Conservation (phyloP, 257 asterid species). For the Nyctanthes arbortristis region DNA sequence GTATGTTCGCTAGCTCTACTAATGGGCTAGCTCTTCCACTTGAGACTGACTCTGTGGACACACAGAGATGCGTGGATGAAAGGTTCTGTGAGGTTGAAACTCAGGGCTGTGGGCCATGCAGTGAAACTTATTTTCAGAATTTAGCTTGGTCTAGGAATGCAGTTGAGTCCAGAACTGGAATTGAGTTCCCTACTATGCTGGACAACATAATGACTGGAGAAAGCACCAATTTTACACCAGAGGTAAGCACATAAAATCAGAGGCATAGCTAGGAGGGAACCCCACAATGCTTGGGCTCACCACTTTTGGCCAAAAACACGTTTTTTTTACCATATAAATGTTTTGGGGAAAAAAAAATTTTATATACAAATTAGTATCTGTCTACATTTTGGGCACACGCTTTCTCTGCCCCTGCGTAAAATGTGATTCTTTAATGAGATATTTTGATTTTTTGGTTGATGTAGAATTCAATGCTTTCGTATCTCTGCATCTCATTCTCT, state of each 20-base stretch:
- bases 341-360: too few species aligned
- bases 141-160: constrained; percentile 64
- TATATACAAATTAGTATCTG: too few species aligned
- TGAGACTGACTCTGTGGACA: constrained; percentile 49
- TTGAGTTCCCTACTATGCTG: constrained; percentile 86
- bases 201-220: constrained; percentile 53
- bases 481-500: not conserved
- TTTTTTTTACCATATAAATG: too few species aligned
- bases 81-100: constrained; percentile 68
- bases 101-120: constrained; percentile 47
- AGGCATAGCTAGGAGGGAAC: too few species aligned
- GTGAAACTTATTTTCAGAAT: constrained; percentile 49
- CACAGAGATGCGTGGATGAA: constrained; percentile 49
- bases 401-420: too few species aligned
- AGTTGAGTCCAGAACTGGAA: constrained; percentile 83
- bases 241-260: constrained; percentile 49
- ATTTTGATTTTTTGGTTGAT: not conserved
- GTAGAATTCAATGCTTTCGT: not conserved
- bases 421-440: not conserved
- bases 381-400: too few species aligned
- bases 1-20: constrained; percentile 49
- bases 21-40: constrained; percentile 53
- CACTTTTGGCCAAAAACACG: too few species aligned
- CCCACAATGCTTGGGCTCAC: too few species aligned
- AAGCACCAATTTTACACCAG: constrained; percentile 57